Evolutionary conservation across 768 basidiomycete genomes (phyloP), one percentile per base, ranked within the genome.

Genomic region (Lactarius hengduanensis): DNA sequence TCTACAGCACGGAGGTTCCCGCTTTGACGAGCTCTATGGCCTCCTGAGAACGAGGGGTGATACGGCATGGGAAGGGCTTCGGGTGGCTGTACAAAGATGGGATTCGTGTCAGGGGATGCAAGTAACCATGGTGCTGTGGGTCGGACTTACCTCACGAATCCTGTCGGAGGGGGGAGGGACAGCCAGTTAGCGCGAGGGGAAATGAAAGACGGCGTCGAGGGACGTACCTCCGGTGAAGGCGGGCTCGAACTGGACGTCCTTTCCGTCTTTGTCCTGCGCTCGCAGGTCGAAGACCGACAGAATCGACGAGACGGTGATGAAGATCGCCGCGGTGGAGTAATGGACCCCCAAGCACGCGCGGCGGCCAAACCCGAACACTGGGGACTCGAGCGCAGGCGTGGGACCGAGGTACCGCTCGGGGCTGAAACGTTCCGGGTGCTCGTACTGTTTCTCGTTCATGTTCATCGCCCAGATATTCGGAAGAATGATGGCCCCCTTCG

Each of bases 401-500:
- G 59, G 40, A 41, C 63, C 63, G 3, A 63, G n/a, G 59, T 69
- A 68, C 32, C 67, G 61, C 28, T 63, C 63, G 7, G 69, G 69
- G 53, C 40, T 32, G 67, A 70, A 70, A 11, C 50, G 18, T 7
- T 61, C 55, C 32, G 69, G 69, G 28, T 64, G 56, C 1, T 58
- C 67, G 57, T 70, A 70, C 26, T 64, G 55, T 11, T 64, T 69
- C 30, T 63, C 62, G 57, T 70, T 61, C 67, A 69, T 69, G 38
- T 58, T 64, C 62, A 70, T 70, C 36, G 66, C 69, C 66, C 76
- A 78, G 55, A 78, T 71, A 60, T 78, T 78, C 20, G 74, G 68
- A 34, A 78, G 68, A 13, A 79, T 63, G 53, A 76, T 73, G 20
- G 76, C 67, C 20, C 74, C 77, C 63, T 76, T 74, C 4, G 78